Percentiles rank a stretch among this genome's conserved stretches.
These are phyloP conservation scores for Polyporus tsugae DNA, from an alignment of 1,284 basidiomycete genomes.

Conservation along the genomic window DNA sequence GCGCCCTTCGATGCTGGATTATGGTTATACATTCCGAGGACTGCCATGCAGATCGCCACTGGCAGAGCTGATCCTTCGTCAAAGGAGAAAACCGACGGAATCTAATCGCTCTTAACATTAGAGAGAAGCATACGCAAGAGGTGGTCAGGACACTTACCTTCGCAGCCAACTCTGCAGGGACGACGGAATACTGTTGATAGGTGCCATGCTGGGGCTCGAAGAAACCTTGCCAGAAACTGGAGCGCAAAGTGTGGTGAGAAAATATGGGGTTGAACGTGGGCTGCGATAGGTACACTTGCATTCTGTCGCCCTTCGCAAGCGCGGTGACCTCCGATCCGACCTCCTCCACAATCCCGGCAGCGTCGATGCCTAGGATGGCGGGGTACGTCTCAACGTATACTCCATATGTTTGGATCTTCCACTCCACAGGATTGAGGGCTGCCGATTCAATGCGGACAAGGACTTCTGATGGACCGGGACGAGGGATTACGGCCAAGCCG, in stretches of 20 bases:
- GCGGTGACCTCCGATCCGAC: constrained; percentile 59
- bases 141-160: constrained; percentile 31
- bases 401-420: constrained; percentile 44
- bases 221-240: constrained; percentile 38
- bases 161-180: constrained; percentile 36
- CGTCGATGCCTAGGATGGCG: constrained; percentile 61
- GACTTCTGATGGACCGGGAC: constrained; percentile 48
- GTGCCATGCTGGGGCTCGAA: constrained; percentile 27
- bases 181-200: constrained; percentile 44
- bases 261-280: neutral
- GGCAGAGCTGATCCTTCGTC: constrained; percentile 42
- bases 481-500: constrained; percentile 27
- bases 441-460: constrained; percentile 49
- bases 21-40: constrained; percentile 38
- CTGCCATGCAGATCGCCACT: constrained; percentile 37
- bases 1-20: constrained; percentile 20
- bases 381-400: constrained; percentile 47
- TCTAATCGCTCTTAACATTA: neutral
- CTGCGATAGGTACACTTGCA: neutral
- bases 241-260: neutral
- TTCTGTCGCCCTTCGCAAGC: constrained; percentile 58
- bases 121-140: constrained; percentile 32
- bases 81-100: constrained; percentile 30
- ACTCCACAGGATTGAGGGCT: constrained; percentile 52
- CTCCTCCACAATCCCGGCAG: constrained; percentile 60